These are phyloP conservation scores for Pisolithus orientalis DNA, from an alignment of 768 basidiomycete genomes.

Conservation along the genomic window DNA sequence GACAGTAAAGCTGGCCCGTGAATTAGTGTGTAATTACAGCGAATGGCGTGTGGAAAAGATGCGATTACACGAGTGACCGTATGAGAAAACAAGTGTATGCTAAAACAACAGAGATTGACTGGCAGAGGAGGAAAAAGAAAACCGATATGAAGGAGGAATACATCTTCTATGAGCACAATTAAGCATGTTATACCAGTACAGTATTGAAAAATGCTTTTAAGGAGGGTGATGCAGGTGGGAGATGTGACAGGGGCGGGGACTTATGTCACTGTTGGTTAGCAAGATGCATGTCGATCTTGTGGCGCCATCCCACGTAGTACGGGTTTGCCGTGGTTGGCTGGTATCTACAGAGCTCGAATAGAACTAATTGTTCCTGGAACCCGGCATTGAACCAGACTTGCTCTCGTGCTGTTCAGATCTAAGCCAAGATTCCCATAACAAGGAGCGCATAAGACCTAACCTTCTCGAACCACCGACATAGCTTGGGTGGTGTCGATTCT, in stretches of 20 bases:
- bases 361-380: slow-evolving; percentile 71
- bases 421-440: slow-evolving; percentile 1
- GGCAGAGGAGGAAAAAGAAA: slow-evolving; percentile 1
- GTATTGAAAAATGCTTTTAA: background rate
- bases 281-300: slow-evolving; percentile 45
- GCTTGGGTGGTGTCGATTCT: slow-evolving; percentile 53
- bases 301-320: slow-evolving; percentile 62
- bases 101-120: background rate
- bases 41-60: too few relatives aligned
- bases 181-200: slow-evolving; percentile 10
- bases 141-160: slow-evolving; percentile 10
- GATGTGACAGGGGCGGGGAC: background rate
- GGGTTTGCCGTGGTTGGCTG: slow-evolving; percentile 53
- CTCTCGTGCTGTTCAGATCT: slow-evolving; percentile 47
- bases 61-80: too few relatives aligned
- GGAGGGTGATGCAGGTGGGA: background rate
- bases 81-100: background rate
- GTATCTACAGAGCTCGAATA: slow-evolving; percentile 71
- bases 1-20: background rate
- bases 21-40: too few relatives aligned
- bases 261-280: slow-evolving; percentile 18
- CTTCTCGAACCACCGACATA: slow-evolving; percentile 52
- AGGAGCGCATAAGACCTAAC: slow-evolving; percentile 29
- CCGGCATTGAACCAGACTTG: slow-evolving; percentile 78
- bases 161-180: slow-evolving; percentile 7